Percentiles rank a stretch among this genome's conserved stretches.
Conservation (phyloP, 2,329 filamentous ascomycete genomes). For the Cordyceps fumosorosea region DNA sequence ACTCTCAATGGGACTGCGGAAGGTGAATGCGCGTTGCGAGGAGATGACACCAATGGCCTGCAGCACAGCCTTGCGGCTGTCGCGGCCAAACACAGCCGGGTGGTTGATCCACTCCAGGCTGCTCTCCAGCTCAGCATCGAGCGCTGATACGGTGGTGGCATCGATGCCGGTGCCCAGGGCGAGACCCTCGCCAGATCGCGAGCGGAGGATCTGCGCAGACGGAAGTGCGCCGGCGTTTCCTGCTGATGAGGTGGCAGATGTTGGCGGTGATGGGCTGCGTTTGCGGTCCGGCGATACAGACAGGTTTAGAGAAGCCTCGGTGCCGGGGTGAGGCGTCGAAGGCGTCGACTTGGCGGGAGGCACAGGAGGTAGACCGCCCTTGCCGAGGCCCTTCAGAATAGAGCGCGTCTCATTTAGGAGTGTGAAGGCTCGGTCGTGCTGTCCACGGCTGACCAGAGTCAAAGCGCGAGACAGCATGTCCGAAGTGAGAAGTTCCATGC, state of each 20-base stretch:
- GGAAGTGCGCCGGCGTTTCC: conserved; percentile 31
- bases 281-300: conserved; percentile 47
- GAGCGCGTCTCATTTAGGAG: conserved; percentile 88
- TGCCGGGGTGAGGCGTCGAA: conserved; percentile 41
- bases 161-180: conserved; percentile 72
- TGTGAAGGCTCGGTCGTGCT: conserved; percentile 90
- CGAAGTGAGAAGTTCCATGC: conserved; percentile 95
- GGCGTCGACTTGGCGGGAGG: conserved; percentile 46
- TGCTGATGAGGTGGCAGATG: conserved; percentile 39
- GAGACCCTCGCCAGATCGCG: conserved; percentile 51
- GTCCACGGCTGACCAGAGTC: conserved; percentile 81
- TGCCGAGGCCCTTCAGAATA: conserved; percentile 91
- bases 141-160: conserved; percentile 68
- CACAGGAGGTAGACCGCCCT: conserved; percentile 86
- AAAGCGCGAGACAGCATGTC: conserved; percentile 94
- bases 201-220: conserved; percentile 39
- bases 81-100: conserved; percentile 86
- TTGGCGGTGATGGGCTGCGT: conserved; percentile 48
- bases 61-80: conserved; percentile 89
- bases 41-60: conserved; percentile 96
- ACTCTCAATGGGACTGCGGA: conserved; percentile 80
- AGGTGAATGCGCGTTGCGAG: conserved; percentile 88
- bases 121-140: conserved; percentile 85
- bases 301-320: conserved; percentile 37
- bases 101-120: conserved; percentile 97